Evolutionary conservation across 2,329 filamentous ascomycete species (phyloP).

Genomic region (Aspergillus transmontanensis): DNA sequence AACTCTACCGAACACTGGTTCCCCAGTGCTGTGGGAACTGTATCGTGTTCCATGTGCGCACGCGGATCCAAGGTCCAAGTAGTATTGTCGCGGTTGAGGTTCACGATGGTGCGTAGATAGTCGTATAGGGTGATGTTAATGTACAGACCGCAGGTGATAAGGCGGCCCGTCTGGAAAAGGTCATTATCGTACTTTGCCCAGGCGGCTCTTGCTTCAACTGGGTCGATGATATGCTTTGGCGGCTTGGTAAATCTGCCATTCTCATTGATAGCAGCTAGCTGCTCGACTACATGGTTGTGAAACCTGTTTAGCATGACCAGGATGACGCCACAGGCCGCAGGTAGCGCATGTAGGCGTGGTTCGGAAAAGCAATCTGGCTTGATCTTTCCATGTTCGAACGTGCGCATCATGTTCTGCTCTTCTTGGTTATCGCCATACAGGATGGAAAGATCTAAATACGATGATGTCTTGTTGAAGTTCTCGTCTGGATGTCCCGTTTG

Average conservation of each 20-base stretch:
- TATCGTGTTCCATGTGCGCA: slow-evolving; percentile 62
- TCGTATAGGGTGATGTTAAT: slow-evolving; percentile 78
- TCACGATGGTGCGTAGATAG: slow-evolving; percentile 77
- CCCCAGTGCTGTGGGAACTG: slow-evolving; percentile 66
- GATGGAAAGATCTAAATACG: slow-evolving; percentile 71
- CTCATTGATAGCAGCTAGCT: slow-evolving; percentile 85
- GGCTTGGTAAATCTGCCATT: slow-evolving; percentile 74
- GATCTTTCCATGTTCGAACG: slow-evolving; percentile 69
- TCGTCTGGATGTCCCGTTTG: slow-evolving; percentile 63
- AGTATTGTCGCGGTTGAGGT: slow-evolving; percentile 70
- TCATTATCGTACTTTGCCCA: slow-evolving; percentile 76
- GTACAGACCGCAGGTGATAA: slow-evolving; percentile 73
- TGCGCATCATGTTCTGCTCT: slow-evolving; percentile 56
- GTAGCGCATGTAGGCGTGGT: slow-evolving; percentile 69
- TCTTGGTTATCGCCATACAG: slow-evolving; percentile 66
- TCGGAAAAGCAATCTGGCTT: slow-evolving; percentile 75
- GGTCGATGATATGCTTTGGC: slow-evolving; percentile 32
- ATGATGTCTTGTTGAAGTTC: slow-evolving; percentile 65
- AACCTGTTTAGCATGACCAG: slow-evolving; percentile 75
- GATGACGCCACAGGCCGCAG: slow-evolving; percentile 70
- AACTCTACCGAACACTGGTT: slow-evolving; percentile 88
- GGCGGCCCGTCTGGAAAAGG: slow-evolving; percentile 74
- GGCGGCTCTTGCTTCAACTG: slow-evolving; percentile 54
- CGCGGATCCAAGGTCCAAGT: slow-evolving; percentile 82
- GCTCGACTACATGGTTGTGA: slow-evolving; percentile 82